A percentile compares a stretch with the other conserved stretches of the same genome.
phyloP scores from a whole-genome alignment of 495 filamentous ascomycete genomes.

The Penicillium dipodomyicola region DNA sequence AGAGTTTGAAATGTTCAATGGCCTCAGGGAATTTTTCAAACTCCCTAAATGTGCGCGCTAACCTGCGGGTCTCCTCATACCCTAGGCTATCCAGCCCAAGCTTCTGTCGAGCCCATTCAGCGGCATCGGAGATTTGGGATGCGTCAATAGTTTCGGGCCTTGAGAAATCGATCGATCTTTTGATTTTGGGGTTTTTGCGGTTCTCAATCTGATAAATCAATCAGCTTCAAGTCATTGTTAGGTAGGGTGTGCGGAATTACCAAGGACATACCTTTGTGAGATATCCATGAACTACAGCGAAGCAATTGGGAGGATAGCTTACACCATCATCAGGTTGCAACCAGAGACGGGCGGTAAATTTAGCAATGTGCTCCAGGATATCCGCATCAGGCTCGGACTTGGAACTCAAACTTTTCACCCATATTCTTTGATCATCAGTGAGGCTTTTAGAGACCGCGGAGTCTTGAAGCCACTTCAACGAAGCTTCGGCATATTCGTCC shows the following conservation, averaged over 20 bases:
- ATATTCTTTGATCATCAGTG: constrained; percentile 10
- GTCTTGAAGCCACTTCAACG: constrained; percentile 22
- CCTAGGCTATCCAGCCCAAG: constrained; percentile 12
- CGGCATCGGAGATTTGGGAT: constrained; percentile 4
- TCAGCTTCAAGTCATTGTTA: neutral
- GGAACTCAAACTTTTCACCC: constrained; percentile 22
- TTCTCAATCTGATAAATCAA: constrained; percentile 10
- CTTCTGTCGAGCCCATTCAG: constrained; percentile 12
- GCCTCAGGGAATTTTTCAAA: constrained; percentile 11
- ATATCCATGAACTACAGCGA: constrained; percentile 15
- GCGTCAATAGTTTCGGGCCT: neutral
- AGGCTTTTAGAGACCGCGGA: constrained; percentile 22
- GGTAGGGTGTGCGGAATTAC: neutral
- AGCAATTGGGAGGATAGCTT: neutral
- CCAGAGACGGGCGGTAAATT: constrained; percentile 15
- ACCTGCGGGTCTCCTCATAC: constrained; percentile 17
- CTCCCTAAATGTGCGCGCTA: constrained; percentile 16
- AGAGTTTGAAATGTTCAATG: constrained; percentile 17
- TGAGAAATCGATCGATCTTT: neutral
- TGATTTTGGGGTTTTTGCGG: constrained; percentile 8
- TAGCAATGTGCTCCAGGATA: constrained; percentile 20
- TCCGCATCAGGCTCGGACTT: constrained; percentile 25
- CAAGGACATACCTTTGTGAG: constrained; percentile 16
- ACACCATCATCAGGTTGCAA: neutral
- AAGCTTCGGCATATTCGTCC: constrained; percentile 8